A percentile compares a stretch with the other conserved stretches of the same genome.
These are phyloP conservation scores for Coemansia sp. DNA, from an alignment of 192 early-diverging fungal species.

Conservation along the genomic window DNA sequence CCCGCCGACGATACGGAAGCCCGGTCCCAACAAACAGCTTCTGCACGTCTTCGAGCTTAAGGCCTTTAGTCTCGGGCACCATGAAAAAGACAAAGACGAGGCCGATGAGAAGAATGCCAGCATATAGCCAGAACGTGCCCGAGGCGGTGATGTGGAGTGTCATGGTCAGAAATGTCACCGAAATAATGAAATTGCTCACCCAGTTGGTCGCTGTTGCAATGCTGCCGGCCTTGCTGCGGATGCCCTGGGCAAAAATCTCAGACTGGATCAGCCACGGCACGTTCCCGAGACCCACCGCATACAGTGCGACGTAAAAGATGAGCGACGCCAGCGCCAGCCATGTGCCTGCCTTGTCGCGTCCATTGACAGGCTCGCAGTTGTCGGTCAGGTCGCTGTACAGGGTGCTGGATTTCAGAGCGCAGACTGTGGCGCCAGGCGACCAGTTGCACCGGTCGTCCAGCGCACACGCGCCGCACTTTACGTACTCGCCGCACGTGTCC, in stretches of 20 bases:
- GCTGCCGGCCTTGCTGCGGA: conserved; percentile 51
- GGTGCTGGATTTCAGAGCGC: conserved; percentile 11
- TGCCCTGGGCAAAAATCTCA: conserved; percentile 49
- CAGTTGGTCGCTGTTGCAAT: conserved; percentile 51
- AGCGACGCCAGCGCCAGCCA: conserved; percentile 51
- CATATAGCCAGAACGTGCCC: conserved; percentile 53
- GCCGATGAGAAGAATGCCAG: conserved; percentile 35
- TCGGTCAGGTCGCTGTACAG: conserved; percentile 30
- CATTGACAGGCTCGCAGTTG: conserved; percentile 24
- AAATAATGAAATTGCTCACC: conserved; percentile 47
- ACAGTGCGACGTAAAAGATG: conserved; percentile 50
- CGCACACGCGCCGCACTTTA: conserved; percentile 37
- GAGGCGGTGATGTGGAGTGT: conserved; percentile 50
- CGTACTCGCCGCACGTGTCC: conserved; percentile 36
- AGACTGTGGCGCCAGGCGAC: conserved; percentile 30
- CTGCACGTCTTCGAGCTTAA: conserved; percentile 51
- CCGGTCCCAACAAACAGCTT: conserved; percentile 25
- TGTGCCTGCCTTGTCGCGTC: conserved; percentile 34
- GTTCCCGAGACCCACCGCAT: conserved; percentile 48
- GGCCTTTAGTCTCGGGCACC: conserved; percentile 52
- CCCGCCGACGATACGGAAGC: conserved; percentile 13
- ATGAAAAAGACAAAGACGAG: conserved; percentile 34
- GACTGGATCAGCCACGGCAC: conserved; percentile 53
- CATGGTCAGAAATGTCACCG: conserved; percentile 51
- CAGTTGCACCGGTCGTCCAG: conserved; percentile 44